Evolutionary conservation across 2,329 filamentous ascomycete species (phyloP), one percentile per base, ranked within the genome.

Genomic region (Mollisia scopiformis): DNA sequence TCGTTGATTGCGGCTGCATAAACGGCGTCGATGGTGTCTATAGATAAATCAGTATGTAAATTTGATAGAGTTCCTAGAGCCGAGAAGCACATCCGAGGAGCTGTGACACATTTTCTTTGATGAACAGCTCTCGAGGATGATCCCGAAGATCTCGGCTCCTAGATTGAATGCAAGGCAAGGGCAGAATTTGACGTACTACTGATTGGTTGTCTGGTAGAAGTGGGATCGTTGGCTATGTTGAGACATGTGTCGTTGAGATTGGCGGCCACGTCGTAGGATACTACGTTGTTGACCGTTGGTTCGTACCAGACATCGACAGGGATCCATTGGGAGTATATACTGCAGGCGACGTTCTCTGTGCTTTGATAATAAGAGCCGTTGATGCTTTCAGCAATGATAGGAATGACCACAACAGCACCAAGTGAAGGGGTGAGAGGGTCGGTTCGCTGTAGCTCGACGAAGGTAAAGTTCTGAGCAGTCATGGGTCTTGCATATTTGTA

Each of bases 1-100:
- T 57, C 39, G 23, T 57, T 57, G 41, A 57, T 57, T 7, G 55
- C 43, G 33, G 50, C 31, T 4, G 55, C 55, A 28, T 57, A 57
- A 2, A 13, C 55, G n/a, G 16, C 23, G 21, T 16, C 14, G 6
- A 57, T 57, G 19, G 55, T 57, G 6, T 23, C n/a, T n/a, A n/a
- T n/a, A n/a, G n/a, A n/a, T n/a, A n/a, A n/a, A n/a, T n/a, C n/a
- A n/a, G n/a, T n/a, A n/a, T n/a, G n/a, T n/a, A n/a, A n/a, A n/a
- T n/a, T n/a, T n/a, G n/a, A n/a, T n/a, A n/a, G n/a, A n/a, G n/a
- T n/a, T n/a, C n/a, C n/a, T n/a, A n/a, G n/a, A n/a, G n/a, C n/a
- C n/a, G n/a, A n/a, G n/a, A n/a, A n/a, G n/a, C n/a, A n/a, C n/a
- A n/a, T n/a, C n/a, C n/a, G n/a, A n/a, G n/a, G n/a, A n/a, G n/a